Base-by-base conservation (phyloP, 2,329 filamentous ascomycete genomes). In the Fusarium chaquense region DNA sequence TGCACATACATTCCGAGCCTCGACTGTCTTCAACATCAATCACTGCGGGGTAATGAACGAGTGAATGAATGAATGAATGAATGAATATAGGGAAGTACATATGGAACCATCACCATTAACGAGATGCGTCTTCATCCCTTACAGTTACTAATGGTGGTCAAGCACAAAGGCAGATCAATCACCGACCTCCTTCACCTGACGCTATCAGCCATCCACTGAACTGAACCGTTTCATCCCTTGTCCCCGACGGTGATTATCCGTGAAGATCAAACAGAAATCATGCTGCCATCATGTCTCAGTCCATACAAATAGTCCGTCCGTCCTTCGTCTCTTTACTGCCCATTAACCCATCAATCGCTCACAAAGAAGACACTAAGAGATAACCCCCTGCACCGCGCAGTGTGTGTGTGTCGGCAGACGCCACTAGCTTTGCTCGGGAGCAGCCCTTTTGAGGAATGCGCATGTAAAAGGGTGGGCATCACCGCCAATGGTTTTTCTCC, bases 371-470 rank as follows among this genome's bases (percentile, higher is more conserved):
- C 45, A 54, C 59, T 62, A 54, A 58, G 50, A 51, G 49, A 40
- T 40, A 40, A 49, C 35, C 68, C 69, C 68, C 65, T 73, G 70
- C 62, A 65, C 71, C 43, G 10, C 45, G 52, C 62, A 13, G 28
- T 38, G 49, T 66, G 56, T 53, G 51, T 57, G 57, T 44, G 61
- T 70, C 62, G 65, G 60, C 58, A 68, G 65, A 68, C 63, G 69
- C 69, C 63, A 70, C 71, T 69, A 62, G 69, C 66, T 66, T 53
- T 30, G 51, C 59, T 60, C 71, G 71, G 71, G 66, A 73, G 64
- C 69, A 72, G 66, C 71, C 71, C 71, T 71, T 70, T 72, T 68
- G 57, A 65, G 71, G 71, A 73, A 73, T 73, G 71, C 44, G 50
- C 46, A 36, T 33, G 49, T 28, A 62, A 53, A 63, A 62, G 53